Evolutionary conservation across 1,284 basidiomycete genomes (phyloP).

Genomic region (Cryptococcus jaspeensis): DNA sequence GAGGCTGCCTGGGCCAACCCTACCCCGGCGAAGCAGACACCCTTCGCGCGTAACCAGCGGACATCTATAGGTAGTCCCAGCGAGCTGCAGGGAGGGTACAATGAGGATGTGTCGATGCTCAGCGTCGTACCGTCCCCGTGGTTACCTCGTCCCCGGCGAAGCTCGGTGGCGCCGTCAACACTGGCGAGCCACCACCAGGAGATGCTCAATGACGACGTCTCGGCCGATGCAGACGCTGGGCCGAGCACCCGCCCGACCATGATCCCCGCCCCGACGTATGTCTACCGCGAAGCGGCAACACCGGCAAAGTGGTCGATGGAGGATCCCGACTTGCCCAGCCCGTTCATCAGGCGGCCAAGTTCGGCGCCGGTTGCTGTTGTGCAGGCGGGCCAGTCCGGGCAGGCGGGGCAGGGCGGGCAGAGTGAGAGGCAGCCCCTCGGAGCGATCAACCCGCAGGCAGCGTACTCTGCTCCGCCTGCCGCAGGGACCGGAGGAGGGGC

Average conservation of each 20-base stretch:
- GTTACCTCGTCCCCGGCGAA: slow-evolving; percentile 26
- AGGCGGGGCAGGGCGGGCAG: background rate
- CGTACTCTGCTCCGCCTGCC: background rate
- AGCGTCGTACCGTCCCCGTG: slow-evolving; percentile 32
- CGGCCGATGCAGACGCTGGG: background rate
- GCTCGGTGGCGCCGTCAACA: slow-evolving; percentile 21
- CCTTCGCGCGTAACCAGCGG: slow-evolving; percentile 17
- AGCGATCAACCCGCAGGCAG: slow-evolving; percentile 13
- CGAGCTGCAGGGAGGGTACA: slow-evolving; percentile 31
- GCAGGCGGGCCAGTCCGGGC: background rate
- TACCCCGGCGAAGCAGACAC: slow-evolving; percentile 31
- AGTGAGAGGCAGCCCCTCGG: slow-evolving; percentile 16
- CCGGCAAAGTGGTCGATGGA: slow-evolving; percentile 46
- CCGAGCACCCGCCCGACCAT: slow-evolving; percentile 21
- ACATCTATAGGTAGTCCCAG: slow-evolving; percentile 43
- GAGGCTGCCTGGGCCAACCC: slow-evolving; percentile 5
- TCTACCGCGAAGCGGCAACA: slow-evolving; percentile 42
- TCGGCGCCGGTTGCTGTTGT: slow-evolving; percentile 10
- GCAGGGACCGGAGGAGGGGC: background rate
- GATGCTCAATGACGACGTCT: too few relatives aligned
- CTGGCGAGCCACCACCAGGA: background rate
- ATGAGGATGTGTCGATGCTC: slow-evolving; percentile 45
- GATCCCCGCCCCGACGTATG: slow-evolving; percentile 36
- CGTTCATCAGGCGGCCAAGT: slow-evolving; percentile 35
- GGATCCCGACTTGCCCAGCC: slow-evolving; percentile 43